phyloP scores from a whole-genome alignment of 495 filamentous ascomycete genomes.

The Ramalina intermedia region DNA sequence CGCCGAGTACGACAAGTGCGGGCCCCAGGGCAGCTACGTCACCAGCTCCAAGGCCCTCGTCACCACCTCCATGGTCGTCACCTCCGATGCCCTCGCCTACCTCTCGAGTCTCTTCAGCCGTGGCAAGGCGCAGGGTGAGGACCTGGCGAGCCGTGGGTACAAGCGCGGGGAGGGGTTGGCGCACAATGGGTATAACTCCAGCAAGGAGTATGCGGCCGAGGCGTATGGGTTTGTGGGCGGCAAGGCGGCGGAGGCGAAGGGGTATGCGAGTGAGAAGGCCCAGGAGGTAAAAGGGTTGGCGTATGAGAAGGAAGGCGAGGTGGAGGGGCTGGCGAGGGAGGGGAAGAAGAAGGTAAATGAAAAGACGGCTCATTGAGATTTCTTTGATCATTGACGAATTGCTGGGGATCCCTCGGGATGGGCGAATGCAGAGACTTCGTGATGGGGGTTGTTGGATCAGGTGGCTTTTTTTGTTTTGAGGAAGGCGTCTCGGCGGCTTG shows the following conservation, averaged over 20 bases:
- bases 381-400: too few species aligned
- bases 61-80: constrained; percentile 57
- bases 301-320: constrained; percentile 40
- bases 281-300: constrained; percentile 10
- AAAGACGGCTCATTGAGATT: not conserved
- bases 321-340: constrained; percentile 5
- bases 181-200: constrained; percentile 2
- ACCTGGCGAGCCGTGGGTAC: constrained; percentile 39
- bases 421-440: too few species aligned
- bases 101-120: constrained; percentile 38
- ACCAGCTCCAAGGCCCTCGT: constrained; percentile 61
- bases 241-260: not conserved
- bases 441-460: too few species aligned
- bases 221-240: not conserved
- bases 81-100: constrained; percentile 47
- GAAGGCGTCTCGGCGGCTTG: too few species aligned
- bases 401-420: too few species aligned
- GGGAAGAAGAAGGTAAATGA: constrained; percentile 1
- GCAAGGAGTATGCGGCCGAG: not conserved
- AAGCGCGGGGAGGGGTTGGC: constrained; percentile 12
- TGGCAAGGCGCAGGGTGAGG: constrained; percentile 49
- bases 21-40: constrained; percentile 34
- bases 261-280: constrained; percentile 7
- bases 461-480: too few species aligned
- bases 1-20: constrained; percentile 63